Evolutionary conservation across 805 yeast species (phyloP).

Genomic region (Saccharomyces mikatae): DNA sequence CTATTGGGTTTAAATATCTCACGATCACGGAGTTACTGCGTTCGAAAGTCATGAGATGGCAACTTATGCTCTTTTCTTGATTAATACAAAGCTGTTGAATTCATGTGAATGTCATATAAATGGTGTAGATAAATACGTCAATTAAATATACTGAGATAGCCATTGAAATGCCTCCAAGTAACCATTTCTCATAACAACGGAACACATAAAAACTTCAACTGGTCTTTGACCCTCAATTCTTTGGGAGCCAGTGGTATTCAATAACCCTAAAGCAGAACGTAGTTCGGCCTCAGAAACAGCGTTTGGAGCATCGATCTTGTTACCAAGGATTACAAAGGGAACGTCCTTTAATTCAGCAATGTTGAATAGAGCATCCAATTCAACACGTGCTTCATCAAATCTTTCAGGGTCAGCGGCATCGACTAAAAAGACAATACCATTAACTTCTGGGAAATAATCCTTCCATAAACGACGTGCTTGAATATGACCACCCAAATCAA

Average conservation of each 20-base stretch:
- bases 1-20: slow-evolving; percentile 1
- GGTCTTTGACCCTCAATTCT: slow-evolving; percentile 73
- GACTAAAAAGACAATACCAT: slow-evolving; percentile 91
- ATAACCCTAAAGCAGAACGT: slow-evolving; percentile 80
- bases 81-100: background rate
- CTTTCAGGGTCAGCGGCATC: slow-evolving; percentile 97
- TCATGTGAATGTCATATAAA: background rate
- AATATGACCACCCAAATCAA: slow-evolving; percentile 96
- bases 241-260: slow-evolving; percentile 83
- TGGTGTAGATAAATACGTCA: background rate
- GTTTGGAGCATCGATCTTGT: slow-evolving; percentile 88
- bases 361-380: slow-evolving; percentile 83
- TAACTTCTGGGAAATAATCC: slow-evolving; percentile 98
- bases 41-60: background rate
- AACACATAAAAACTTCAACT: slow-evolving; percentile 93
- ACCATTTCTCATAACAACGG: slow-evolving; percentile 97
- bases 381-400: slow-evolving; percentile 89
- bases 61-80: background rate
- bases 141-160: slow-evolving; percentile 88
- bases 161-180: slow-evolving; percentile 98
- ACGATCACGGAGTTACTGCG: background rate
- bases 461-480: slow-evolving; percentile 99
- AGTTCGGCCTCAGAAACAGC: slow-evolving; percentile 95
- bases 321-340: slow-evolving; percentile 91
- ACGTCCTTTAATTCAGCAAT: slow-evolving; percentile 86